Base-by-base conservation (phyloP, 1,284 basidiomycete species). In the Marasmius fiardii region DNA sequence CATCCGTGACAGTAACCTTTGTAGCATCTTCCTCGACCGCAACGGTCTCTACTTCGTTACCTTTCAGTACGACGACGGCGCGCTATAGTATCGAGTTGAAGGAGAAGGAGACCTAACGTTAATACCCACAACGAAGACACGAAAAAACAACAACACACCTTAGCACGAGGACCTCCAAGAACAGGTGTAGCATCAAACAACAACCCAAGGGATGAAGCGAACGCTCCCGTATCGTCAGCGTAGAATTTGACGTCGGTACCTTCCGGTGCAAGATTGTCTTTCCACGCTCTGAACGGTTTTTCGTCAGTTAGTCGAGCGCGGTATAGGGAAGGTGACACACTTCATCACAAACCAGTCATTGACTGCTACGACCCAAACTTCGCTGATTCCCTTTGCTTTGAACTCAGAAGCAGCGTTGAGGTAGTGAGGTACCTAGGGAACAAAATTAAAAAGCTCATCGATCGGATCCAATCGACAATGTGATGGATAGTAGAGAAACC, bases 281-380 rank as follows among this genome's bases (percentile, higher is more conserved):
- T 88, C 88, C 88, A 92, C 4, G 89, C 88, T 63, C 81, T 83
- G 55, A 4, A 58, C 34, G 44, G 24, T 50, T 4, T 44, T 33
- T 21, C 41, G 23, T 43, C 26, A 49, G 33, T 51, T 53, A 43
- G 24, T 23, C 39, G 16, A n/a, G 20, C 48, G 48, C 31, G 10
- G 31, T 43, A 49, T 10, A 31, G 28, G 18, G 4, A 45, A 26
- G 5, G 10, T 18, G 12, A 68, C 74, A 28, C 58, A 85, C 82
- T 83, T 81, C 61, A 77, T 78, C 24, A 82, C 81, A 60, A 88
- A 90, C 12, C 77, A 77, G 67, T 91, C 88, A 68, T 91, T 91
- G 48, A 90, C 85, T 16, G 81, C 73, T 47, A 91, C 74, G 56
- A 90, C 75, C 64, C 83, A 89, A 61, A 92, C 79, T 58, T 81